Evolutionary conservation across 2,329 filamentous ascomycete species (phyloP), one percentile per base, ranked within the genome.

Genomic region (Hypoxylon sp.): DNA sequence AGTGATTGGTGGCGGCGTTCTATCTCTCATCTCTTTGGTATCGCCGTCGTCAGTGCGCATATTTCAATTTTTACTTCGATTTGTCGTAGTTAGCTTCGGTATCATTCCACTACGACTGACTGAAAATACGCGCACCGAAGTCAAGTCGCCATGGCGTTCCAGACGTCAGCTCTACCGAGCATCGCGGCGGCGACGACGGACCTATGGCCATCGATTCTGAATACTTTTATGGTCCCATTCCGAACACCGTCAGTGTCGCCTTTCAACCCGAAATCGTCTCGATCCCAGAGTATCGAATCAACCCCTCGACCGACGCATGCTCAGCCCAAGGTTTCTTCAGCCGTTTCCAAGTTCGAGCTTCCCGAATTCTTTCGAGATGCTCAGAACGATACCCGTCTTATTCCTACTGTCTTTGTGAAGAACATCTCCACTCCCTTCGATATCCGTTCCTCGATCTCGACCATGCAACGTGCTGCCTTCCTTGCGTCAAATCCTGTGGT

Each of bases 131-230:
- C 46, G 67, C 70, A 54, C 62, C 62, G 35, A 50, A 47, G 35
- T 58, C 52, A 17, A 68, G 54, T 72, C 65, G 73, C 65, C 51
- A 78, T 78, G 77, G 77, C 76, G 62, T 71, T 78, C 19, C 77
- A 76, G 55, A 71, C 73, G 67, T 72, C 76, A 56, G 72, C 74
- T 63, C 72, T 78, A 11, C 66, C 73, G 81, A 81, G 78, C 71
- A 78, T 85, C 74, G 81, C 81, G 68, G 81, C 81, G 53, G 81
- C 79, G 66, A 80, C 81, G 6, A 76, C 82, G 54, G 83, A 83
- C 39, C 71, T 85, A 58, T 83, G 82, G 81, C 83, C 84, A 59
- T 84, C 83, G 48, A 78, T 85, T 67, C 77, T 79, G 56, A 83
- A 78, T 65, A 80, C 80, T 11, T 67, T 83, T 14, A 74, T 78